Percentiles rank a stretch among this genome's conserved stretches.
Evolutionary conservation across 345 rosid genomes (phyloP).

Genomic region (Populus nigra): DNA sequence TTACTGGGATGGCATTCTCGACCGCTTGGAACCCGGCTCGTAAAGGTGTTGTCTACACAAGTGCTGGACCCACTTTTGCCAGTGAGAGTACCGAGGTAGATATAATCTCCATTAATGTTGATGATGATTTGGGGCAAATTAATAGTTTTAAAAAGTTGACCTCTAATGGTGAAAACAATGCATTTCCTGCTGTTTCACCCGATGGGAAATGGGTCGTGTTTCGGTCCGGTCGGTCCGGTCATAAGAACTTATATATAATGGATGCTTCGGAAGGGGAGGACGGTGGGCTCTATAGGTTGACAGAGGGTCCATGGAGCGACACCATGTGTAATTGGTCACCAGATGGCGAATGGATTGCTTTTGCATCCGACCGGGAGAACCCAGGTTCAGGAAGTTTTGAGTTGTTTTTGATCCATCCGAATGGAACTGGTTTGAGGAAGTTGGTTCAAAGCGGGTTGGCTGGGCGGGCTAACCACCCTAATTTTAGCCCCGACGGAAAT

Average conservation of each 20-base stretch:
- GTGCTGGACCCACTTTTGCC: slow-evolving; percentile 75
- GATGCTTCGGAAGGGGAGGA: slow-evolving; percentile 63
- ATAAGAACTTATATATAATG: slow-evolving; percentile 80
- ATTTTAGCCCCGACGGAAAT: slow-evolving; percentile 76
- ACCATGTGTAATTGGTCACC: slow-evolving; percentile 93
- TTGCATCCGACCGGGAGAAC: slow-evolving; percentile 66
- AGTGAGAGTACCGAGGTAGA: slow-evolving; percentile 65
- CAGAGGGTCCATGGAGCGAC: slow-evolving; percentile 78
- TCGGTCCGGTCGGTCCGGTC: slow-evolving; percentile 74
- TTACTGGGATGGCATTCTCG: slow-evolving; percentile 51
- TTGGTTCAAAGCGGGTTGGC: slow-evolving; percentile 61
- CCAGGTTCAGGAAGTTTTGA: slow-evolving; percentile 78
- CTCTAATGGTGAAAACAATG: slow-evolving; percentile 68
- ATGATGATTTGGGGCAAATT: slow-evolving; percentile 25
- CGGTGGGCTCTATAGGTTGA: slow-evolving; percentile 50
- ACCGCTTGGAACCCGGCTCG: slow-evolving; percentile 79
- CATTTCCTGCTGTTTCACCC: slow-evolving; percentile 79
- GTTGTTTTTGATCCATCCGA: slow-evolving; percentile 69
- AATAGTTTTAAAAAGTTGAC: slow-evolving; percentile 49
- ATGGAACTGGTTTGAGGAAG: slow-evolving; percentile 69
- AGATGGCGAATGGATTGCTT: slow-evolving; percentile 67
- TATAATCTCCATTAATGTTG: slow-evolving; percentile 56
- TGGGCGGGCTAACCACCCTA: slow-evolving; percentile 79
- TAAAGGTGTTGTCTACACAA: slow-evolving; percentile 56
- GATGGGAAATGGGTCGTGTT: slow-evolving; percentile 78